Base-by-base conservation (phyloP, 345 rosid species). In the Conringia planisiliqua region DNA sequence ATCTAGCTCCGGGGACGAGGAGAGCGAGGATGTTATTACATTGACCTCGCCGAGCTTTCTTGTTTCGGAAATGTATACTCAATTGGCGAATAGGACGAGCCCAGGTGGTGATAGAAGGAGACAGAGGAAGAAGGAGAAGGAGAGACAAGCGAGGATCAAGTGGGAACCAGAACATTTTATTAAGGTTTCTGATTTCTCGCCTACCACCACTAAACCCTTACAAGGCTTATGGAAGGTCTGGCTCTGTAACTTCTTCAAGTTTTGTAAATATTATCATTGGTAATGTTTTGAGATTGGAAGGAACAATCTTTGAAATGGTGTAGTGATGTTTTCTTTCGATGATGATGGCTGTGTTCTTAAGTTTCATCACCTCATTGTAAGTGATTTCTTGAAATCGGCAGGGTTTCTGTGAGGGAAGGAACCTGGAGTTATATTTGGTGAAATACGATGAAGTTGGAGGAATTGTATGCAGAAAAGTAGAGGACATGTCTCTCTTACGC, bases 171-270 rank as follows among this genome's bases (percentile, higher is more conserved):
- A 88, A 80, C 93, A 91, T 77, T 94, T 91, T 61, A 80, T 94
- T 57, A 94, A 86, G 85, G 86, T 94, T 60, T 39, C 63, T 33
- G 85, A 90, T 82, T 90, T 77, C 81, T 88, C 84, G 0, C 93
- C 98, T 40, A 88, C 90, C 2, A 58, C 70, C 1, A 61, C 82
- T 16, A 87, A 87, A 58, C 98, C 96, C 4, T 73, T 94, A 80
- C 97, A 94, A 81, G 98, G 97, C 17, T 78, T 91, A 32, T 91
- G 96, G 97, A 91, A 91, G 98, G 96, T 89, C 74, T 68, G 29
- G 5, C 16, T 47, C 35, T 39, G 1, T 6, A 36, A 60, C 62
- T 59, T 33, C 7, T 57, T 44, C 9, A 8, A 17, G 24, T 27
- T 67, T 11, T 22, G 24, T 22, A 22, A 22, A 30, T 5, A 30